These are phyloP conservation scores for Penicillium odoratum DNA, from an alignment of 495 filamentous ascomycete genomes.

Conservation along the genomic window DNA sequence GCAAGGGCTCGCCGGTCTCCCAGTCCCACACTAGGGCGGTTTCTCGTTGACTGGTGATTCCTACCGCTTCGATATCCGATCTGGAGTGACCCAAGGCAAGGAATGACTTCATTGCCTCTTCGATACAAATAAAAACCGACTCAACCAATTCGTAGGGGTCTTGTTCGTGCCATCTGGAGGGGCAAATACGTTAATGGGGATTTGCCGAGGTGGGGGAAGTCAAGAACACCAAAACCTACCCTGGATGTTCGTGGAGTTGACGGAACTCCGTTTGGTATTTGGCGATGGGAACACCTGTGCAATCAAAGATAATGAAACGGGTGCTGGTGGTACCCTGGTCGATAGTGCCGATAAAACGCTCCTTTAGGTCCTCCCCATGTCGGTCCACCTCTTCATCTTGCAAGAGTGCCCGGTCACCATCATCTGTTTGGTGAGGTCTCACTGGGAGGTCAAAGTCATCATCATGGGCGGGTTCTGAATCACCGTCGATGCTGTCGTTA, in stretches of 20 bases:
- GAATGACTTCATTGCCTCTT: slow-evolving; percentile 75
- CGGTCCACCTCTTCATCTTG: slow-evolving; percentile 33
- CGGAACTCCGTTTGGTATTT: slow-evolving; percentile 91
- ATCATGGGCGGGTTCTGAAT: slow-evolving; percentile 28
- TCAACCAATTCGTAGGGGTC: slow-evolving; percentile 77
- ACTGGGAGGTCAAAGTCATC: slow-evolving; percentile 25
- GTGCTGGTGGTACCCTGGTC: slow-evolving; percentile 94
- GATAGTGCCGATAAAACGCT: slow-evolving; percentile 68
- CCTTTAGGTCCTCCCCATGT: slow-evolving; percentile 36
- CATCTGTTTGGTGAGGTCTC: slow-evolving; percentile 32
- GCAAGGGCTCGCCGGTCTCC: slow-evolving; percentile 78
- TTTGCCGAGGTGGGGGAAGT: slow-evolving; percentile 1
- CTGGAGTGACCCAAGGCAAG: slow-evolving; percentile 66
- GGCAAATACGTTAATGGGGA: slow-evolving; percentile 12
- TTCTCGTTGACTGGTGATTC: slow-evolving; percentile 94
- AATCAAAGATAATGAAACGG: slow-evolving; percentile 89
- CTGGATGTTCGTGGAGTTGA: slow-evolving; percentile 84
- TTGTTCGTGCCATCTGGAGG: slow-evolving; percentile 87
- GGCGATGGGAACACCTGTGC: slow-evolving; percentile 73
- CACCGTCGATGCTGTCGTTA: slow-evolving; percentile 35
- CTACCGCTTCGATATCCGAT: slow-evolving; percentile 77
- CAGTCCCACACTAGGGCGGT: slow-evolving; percentile 91
- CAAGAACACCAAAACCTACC: slow-evolving; percentile 55
- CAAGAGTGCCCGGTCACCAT: slow-evolving; percentile 45
- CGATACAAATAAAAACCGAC: slow-evolving; percentile 83